A percentile compares a stretch with the other conserved stretches of the same genome.
These are phyloP conservation scores for Saccharomycopsis hybrid DNA, from an alignment of 1,139 yeast genomes.

Conservation along the genomic window DNA sequence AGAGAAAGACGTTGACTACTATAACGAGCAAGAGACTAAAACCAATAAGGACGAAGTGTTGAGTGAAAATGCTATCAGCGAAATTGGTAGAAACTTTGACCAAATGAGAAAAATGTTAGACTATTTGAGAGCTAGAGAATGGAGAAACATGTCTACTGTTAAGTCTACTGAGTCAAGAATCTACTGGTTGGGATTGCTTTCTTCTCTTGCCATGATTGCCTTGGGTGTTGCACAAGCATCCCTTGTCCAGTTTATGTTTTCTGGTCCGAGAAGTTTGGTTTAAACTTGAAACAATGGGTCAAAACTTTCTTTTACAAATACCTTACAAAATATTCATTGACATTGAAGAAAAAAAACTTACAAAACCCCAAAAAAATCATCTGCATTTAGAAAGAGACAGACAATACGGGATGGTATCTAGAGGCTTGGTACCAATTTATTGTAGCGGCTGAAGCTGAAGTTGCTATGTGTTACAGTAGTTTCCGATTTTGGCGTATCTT, in stretches of 20 bases:
- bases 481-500: too few species aligned
- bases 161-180: constrained; percentile 58
- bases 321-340: neutral
- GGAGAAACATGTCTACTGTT: constrained; percentile 69
- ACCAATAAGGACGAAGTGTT: constrained; percentile 41
- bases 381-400: too few species aligned
- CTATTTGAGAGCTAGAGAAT: constrained; percentile 65
- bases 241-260: constrained; percentile 44
- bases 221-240: constrained; percentile 59
- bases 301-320: neutral
- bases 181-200: constrained; percentile 55
- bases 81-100: constrained; percentile 53
- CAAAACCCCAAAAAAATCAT: too few species aligned
- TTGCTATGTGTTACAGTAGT: too few species aligned
- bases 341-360: neutral
- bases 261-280: constrained; percentile 23
- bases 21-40: constrained; percentile 44
- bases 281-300: neutral
- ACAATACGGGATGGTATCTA: too few species aligned
- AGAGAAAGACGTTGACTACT: constrained; percentile 43
- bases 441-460: too few species aligned
- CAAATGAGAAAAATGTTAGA: constrained; percentile 53
- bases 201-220: constrained; percentile 57
- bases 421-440: too few species aligned
- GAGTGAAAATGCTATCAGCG: constrained; percentile 50